These are phyloP conservation scores for Mucor irregularis DNA, from an alignment of 371 early-diverging fungal species.

Conservation along the genomic window DNA sequence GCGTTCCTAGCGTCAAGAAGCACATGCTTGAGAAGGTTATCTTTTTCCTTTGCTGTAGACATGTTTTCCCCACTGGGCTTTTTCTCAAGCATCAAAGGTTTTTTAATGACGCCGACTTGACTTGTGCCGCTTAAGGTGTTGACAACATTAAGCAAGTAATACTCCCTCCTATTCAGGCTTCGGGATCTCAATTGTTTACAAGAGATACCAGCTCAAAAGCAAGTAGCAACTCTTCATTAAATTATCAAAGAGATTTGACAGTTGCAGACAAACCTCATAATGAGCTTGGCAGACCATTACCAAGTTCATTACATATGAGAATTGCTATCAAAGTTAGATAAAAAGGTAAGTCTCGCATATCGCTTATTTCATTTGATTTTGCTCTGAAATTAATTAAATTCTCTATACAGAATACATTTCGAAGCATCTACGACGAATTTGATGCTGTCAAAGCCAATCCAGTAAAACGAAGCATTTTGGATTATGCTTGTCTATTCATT, in stretches of 20 bases:
- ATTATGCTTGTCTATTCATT: slow-evolving; percentile 15
- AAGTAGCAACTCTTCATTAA: slow-evolving; percentile 12
- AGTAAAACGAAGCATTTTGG: slow-evolving; percentile 16
- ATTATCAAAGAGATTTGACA: slow-evolving; percentile 16
- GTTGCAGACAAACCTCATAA: slow-evolving; percentile 16
- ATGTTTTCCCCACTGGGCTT: no score
- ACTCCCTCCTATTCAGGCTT: slow-evolving; percentile 5
- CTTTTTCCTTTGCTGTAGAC: no score
- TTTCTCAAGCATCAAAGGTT: no score
- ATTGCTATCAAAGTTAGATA: slow-evolving; percentile 13
- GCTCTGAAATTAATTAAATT: slow-evolving; percentile 16
- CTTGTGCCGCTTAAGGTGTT: no score
- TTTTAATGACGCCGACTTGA: no score
- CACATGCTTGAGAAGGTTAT: no score
- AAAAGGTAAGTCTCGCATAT: slow-evolving; percentile 18
- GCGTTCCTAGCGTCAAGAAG: no score
- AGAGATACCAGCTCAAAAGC: no score
- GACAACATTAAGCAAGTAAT: slow-evolving; percentile 17
- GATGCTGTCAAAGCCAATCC: slow-evolving; percentile 18
- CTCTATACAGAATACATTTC: slow-evolving; percentile 13
- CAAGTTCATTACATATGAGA: slow-evolving; percentile 13
- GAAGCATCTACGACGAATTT: slow-evolving; percentile 17
- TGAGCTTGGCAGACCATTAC: slow-evolving; percentile 15
- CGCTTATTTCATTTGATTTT: slow-evolving; percentile 16
- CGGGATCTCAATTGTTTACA: no score